Evolutionary conservation across 2,329 filamentous ascomycete species (phyloP).

Genomic region (Colletotrichum echinochloae): DNA sequence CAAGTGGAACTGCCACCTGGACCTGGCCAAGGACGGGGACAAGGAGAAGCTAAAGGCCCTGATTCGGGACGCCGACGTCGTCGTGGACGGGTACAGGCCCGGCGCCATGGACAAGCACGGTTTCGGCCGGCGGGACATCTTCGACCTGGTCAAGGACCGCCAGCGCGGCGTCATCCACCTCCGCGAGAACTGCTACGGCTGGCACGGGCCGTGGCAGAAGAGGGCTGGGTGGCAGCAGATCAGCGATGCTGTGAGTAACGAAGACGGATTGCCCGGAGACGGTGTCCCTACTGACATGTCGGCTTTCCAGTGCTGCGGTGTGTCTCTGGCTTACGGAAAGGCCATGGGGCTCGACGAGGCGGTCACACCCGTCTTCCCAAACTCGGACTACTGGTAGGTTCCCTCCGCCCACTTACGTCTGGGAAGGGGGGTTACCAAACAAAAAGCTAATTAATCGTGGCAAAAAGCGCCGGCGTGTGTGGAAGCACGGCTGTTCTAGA

Average conservation of each 20-base stretch:
- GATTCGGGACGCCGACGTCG: constrained; percentile 61
- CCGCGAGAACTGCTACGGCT: constrained; percentile 66
- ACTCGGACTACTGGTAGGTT: constrained; percentile 47
- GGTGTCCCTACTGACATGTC: not conserved
- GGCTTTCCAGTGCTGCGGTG: constrained; percentile 51
- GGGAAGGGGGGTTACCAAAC: too few relatives aligned
- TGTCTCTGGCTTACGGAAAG: constrained; percentile 59
- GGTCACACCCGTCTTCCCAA: constrained; percentile 48
- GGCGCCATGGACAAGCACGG: constrained; percentile 60
- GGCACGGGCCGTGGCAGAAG: constrained; percentile 59
- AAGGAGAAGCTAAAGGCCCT: constrained; percentile 46
- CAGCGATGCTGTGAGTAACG: constrained; percentile 57
- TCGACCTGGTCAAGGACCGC: constrained; percentile 50
- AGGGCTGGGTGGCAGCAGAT: constrained; percentile 67
- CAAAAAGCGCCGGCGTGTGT: constrained; percentile 53
- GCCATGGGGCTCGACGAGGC: constrained; percentile 53
- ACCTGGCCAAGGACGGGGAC: constrained; percentile 49
- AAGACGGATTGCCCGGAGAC: too few relatives aligned
- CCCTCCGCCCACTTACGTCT: rapidly evolving
- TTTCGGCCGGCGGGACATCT: constrained; percentile 54
- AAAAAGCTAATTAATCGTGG: not conserved
- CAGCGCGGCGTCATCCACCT: constrained; percentile 55
- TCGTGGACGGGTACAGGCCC: constrained; percentile 63
- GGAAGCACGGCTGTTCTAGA: constrained; percentile 56
- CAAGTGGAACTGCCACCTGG: constrained; percentile 59